These are phyloP conservation scores for Acidiella bohemica DNA, from an alignment of 495 filamentous ascomycete species.

Conservation along the genomic window DNA sequence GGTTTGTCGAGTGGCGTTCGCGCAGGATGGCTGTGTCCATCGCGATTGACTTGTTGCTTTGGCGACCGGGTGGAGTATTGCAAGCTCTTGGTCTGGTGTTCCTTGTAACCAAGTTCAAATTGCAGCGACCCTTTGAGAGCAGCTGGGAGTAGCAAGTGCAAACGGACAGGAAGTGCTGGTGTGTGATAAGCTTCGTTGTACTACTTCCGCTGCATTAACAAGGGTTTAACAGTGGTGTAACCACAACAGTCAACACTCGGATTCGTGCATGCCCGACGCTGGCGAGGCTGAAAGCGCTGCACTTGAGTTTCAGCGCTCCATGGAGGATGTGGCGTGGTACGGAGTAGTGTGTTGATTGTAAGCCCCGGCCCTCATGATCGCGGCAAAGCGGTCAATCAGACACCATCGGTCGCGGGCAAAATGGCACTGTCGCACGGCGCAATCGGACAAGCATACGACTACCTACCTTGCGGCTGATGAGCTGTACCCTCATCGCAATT, in stretches of 20 bases:
- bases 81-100: neutral
- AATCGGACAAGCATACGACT: too few relatives aligned
- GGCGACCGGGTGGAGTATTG: neutral
- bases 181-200: constrained; percentile 2
- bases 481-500: constrained; percentile 1
- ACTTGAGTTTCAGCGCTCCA: neutral
- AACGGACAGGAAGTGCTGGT: constrained; percentile 1
- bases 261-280: too few relatives aligned
- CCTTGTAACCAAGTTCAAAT: neutral
- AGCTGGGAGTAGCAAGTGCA: neutral
- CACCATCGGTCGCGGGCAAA: neutral
- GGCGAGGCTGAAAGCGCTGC: neutral
- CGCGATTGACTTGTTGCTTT: neutral
- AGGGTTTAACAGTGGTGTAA: neutral
- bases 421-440: constrained; percentile 2
- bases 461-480: constrained; percentile 7
- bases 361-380: neutral
- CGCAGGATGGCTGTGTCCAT: neutral
- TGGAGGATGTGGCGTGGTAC: too few relatives aligned
- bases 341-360: too few relatives aligned
- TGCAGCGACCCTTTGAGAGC: too few relatives aligned
- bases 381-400: neutral
- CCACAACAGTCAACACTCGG: too few relatives aligned
- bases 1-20: neutral
- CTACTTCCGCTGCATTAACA: constrained; percentile 8